These are phyloP conservation scores for Alisma plantagoaquatica DNA, from an alignment of 106 monocot genomes.

Conservation along the genomic window DNA sequence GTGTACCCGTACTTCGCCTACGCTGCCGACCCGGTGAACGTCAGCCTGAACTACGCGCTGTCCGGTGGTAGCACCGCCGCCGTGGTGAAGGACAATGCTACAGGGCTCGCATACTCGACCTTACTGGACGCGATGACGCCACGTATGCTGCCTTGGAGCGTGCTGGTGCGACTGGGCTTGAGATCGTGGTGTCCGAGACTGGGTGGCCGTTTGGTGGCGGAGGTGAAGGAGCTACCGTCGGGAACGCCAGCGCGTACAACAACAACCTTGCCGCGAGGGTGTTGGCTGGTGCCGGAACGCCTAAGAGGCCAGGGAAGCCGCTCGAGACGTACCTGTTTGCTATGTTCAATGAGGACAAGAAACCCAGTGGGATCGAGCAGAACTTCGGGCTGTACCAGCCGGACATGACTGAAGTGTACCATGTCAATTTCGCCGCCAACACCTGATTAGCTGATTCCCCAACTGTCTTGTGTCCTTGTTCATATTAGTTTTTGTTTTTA, in stretches of 20 bases:
- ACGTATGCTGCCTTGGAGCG: conserved; percentile 44
- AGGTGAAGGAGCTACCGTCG: conserved; percentile 12
- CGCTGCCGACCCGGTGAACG: conserved; percentile 3
- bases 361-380: conserved; percentile 13
- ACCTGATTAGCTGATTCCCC: too few relatives aligned
- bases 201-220: conserved; percentile 53
- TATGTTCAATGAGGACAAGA: conserved; percentile 42
- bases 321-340: conserved; percentile 40
- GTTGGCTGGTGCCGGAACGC: conserved; percentile 18
- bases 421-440: too few relatives aligned
- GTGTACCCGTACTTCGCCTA: conserved; percentile 52
- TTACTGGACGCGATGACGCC: conserved; percentile 47
- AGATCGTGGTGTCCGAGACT: conserved; percentile 48
- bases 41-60: conserved; percentile 22
- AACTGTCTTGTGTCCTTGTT: too few relatives aligned
- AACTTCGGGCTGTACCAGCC: conserved; percentile 24
- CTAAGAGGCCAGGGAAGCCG: conserved; percentile 19
- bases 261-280: conserved; percentile 26
- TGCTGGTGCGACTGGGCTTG: conserved; percentile 13
- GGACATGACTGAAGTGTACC: too few relatives aligned
- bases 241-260: conserved; percentile 33
- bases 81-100: conserved; percentile 24
- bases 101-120: conserved; percentile 16
- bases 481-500: too few relatives aligned
- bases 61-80: conserved; percentile 9